Base-by-base conservation (phyloP, 352 stramenopile species). In the Globisporangium polare region DNA sequence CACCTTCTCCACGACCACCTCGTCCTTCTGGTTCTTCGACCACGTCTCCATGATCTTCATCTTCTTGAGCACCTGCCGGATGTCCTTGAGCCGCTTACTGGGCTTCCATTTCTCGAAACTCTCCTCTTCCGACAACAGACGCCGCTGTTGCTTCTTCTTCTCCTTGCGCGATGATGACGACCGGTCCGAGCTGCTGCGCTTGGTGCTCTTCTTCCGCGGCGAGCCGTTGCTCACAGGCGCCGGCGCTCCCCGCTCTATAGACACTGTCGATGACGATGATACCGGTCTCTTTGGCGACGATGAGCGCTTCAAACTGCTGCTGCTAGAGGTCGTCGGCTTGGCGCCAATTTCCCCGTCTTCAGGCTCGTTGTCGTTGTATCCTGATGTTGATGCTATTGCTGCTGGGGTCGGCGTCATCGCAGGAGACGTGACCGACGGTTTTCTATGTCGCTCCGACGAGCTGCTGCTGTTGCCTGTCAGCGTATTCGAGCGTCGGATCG, bases 1-100 rank as follows among this genome's bases (percentile, higher is more conserved):
- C 63, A 95, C 79, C 67, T 95, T 95, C 55, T 95, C 86, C 13
- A 94, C 77, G 31, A 95, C 80, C 2, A 88, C 86, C 72, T 91
- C 80, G 45, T 95, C 83, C 41, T 84, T 88, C 59, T 94, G 84
- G 56, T 82, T 77, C 62, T 86, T 81, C 26, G 83, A 93, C 86
- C 86, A 95, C 17, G 84, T 65, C 26, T 69, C 73, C 78, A 95
- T 93, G 46, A 90, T 89, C 46, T 88, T 86, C 77, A 95, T 89
- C 68, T 95, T 95, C 67, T 95, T 95, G 5, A 95, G 75, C 65
- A 88, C 83, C 55, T 85, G 75, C 0, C 82, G 80, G 26, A 95
- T 89, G 20, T 90, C 79, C 49, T 84, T 86, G 35, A 95, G 56
- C 51, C 73, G 74, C 49, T 89, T 88, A 58, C 78, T 86, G 0